Percentiles rank a stretch among this genome's conserved stretches.
phyloP scores from a whole-genome alignment of 805 yeast species.

The Blastobotrys peoriensis region DNA sequence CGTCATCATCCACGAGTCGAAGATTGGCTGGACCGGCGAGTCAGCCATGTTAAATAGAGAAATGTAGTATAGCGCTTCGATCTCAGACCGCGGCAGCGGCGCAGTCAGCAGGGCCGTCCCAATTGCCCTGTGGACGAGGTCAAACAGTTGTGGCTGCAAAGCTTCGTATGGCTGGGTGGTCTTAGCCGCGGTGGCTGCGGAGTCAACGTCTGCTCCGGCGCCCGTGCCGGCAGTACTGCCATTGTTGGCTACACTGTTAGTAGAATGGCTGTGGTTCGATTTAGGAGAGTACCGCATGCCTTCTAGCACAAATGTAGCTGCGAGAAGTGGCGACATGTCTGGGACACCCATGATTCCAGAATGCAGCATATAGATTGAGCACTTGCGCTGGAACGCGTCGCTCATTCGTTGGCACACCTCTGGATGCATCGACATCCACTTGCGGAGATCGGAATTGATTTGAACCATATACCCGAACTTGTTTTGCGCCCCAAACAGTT shows the following conservation, averaged over 20 bases:
- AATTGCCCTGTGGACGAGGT: slow-evolving; percentile 44
- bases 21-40: slow-evolving; percentile 46
- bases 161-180: slow-evolving; percentile 44
- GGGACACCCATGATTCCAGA: slow-evolving; percentile 50
- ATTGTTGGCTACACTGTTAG: too few species aligned
- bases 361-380: slow-evolving; percentile 58
- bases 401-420: slow-evolving; percentile 41
- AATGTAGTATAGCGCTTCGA: slow-evolving; percentile 53
- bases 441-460: slow-evolving; percentile 40
- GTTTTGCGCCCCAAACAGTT: slow-evolving; percentile 20
- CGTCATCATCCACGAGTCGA: slow-evolving; percentile 49
- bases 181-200: too few species aligned
- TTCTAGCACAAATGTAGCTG: slow-evolving; percentile 13
- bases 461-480: slow-evolving; percentile 30
- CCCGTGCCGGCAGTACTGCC: too few species aligned
- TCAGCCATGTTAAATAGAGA: slow-evolving; percentile 50
- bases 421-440: slow-evolving; percentile 41
- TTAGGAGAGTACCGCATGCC: slow-evolving; percentile 34
- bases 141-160: slow-evolving; percentile 43
- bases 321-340: slow-evolving; percentile 20
- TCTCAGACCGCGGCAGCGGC: slow-evolving; percentile 53
- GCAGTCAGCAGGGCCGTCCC: slow-evolving; percentile 45
- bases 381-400: slow-evolving; percentile 43
- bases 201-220: too few species aligned
- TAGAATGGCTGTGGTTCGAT: too few species aligned